Base-by-base conservation (phyloP, 176 grass and related monocot genomes). In the Rhipidocladum racemiflorum region DNA sequence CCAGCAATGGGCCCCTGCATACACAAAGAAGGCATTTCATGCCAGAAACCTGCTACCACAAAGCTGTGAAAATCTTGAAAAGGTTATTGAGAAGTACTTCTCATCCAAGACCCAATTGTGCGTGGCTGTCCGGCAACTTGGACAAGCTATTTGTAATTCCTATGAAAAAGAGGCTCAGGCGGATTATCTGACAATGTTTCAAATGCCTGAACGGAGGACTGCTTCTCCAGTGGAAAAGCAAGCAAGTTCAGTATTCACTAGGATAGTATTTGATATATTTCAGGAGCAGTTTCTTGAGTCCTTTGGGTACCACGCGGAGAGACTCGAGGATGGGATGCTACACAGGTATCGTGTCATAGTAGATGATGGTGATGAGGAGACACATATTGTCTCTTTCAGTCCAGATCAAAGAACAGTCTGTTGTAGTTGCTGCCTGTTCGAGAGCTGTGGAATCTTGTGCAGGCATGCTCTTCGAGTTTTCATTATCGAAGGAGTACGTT, bases 371-470 rank as follows among this genome's bases (percentile, higher is more conserved):
- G 81, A 81, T 76, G 86, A 97, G 79, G 88, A 86, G 71, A 75
- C 61, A 72, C 87, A 90, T 84, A 85, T 48, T 5, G 96, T 98
- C 9, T 81, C 87, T 82, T 89, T 98, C 50, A 45, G 64, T 88
- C 68, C 85, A 24, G 78, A 91, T 65, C 84, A 85, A 61, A 84
- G 23, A 61, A 86, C 83, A 80, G 84, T 88, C 46, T 73, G 62
- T 32, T 98, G 92, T 67, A 98, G 84, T 44, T 98, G 96, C 69
- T 92, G 82, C 75, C 87, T 91, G 54, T 99, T 99, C 15, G 91
- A 99, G 84, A 91, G 76, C 72, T 91, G 86, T 81, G 95, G 95
- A 56, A 89, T 98, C 69, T 90, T 98, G 85, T 98, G 95, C 76
- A 91, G 92, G 62, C 96, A 99, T 76, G 82, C 85, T 43, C 81